A percentile compares a stretch with the other conserved stretches of the same genome.
phyloP scores from a whole-genome alignment of 257 asterid genomes.

The Coffea canephora region DNA sequence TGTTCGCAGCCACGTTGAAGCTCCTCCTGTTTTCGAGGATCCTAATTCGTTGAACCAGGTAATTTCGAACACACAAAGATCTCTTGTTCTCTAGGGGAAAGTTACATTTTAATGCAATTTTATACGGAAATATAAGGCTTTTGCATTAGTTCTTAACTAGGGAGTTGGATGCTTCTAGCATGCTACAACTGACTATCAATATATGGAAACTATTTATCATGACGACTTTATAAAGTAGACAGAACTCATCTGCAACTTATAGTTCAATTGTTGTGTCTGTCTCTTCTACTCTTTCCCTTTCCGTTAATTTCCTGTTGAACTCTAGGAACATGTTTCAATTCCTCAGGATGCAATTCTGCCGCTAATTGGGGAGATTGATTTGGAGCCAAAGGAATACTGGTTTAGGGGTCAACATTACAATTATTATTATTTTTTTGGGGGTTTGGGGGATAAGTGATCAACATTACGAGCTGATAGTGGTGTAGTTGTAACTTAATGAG shows the following conservation, averaged over 20 bases:
- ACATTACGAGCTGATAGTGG: not conserved
- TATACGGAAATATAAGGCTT: too few species aligned
- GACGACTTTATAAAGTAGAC: not conserved
- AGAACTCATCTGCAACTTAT: not conserved
- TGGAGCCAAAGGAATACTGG: not conserved
- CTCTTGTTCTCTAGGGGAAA: not conserved
- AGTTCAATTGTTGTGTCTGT: not conserved
- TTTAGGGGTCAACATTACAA: not conserved
- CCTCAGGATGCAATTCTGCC: not conserved
- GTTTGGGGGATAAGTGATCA: not conserved
- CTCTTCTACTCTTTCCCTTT: not conserved
- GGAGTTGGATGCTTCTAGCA: not conserved
- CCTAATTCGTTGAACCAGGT: conserved; percentile 85
- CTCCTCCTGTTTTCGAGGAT: conserved; percentile 78
- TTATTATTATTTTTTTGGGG: too few species aligned
- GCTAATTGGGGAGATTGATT: not conserved
- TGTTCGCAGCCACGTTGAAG: conserved; percentile 64
- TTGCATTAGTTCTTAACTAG: not conserved
- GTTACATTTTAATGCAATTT: too few species aligned
- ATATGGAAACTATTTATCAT: not conserved
- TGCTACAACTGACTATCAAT: not conserved
- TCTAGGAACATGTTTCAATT: not conserved
- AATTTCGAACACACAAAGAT: not conserved
- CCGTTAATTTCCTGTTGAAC: not conserved
- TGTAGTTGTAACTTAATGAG: not conserved